Conservation (phyloP, 352 stramenopile species). For the Phytophthora multivora region DNA sequence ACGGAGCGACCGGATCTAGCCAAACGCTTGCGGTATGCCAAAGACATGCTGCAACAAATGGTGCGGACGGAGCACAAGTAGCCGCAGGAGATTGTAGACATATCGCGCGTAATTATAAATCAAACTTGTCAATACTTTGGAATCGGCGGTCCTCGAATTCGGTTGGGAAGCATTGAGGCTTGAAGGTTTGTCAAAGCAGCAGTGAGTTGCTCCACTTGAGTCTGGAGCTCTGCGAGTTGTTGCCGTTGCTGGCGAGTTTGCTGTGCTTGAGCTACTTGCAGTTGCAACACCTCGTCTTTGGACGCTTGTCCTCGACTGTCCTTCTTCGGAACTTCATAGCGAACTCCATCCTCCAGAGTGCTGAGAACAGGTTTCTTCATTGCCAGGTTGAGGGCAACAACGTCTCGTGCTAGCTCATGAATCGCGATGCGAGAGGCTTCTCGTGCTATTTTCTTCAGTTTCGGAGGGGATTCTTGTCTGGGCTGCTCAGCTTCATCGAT, state of each 20-base stretch:
- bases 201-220: conserved; percentile 52
- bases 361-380: conserved; percentile 32
- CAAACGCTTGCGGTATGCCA: conserved; percentile 92
- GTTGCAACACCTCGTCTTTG: conserved; percentile 9
- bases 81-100: conserved; percentile 25
- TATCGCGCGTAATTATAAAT: conserved; percentile 43
- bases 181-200: conserved; percentile 43
- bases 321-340: conserved; percentile 58
- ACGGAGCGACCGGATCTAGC: conserved; percentile 65
- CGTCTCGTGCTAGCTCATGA: conserved; percentile 49
- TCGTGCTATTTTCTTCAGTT: not conserved
- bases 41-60: conserved; percentile 97
- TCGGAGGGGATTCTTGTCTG: conserved; percentile 5
- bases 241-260: conserved; percentile 28
- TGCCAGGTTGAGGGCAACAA: conserved; percentile 30
- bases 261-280: conserved; percentile 17
- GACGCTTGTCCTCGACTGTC: conserved; percentile 31
- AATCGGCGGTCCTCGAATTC: conserved; percentile 22
- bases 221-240: conserved; percentile 42
- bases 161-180: conserved; percentile 22
- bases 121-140: conserved; percentile 35
- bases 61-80: conserved; percentile 40
- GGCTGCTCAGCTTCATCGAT: conserved; percentile 1
- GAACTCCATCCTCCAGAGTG: conserved; percentile 54
- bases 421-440: conserved; percentile 38